A percentile compares a stretch with the other conserved stretches of the same genome.
phyloP scores from a whole-genome alignment of 2,329 filamentous ascomycete species.

The Apiospora hydei region DNA sequence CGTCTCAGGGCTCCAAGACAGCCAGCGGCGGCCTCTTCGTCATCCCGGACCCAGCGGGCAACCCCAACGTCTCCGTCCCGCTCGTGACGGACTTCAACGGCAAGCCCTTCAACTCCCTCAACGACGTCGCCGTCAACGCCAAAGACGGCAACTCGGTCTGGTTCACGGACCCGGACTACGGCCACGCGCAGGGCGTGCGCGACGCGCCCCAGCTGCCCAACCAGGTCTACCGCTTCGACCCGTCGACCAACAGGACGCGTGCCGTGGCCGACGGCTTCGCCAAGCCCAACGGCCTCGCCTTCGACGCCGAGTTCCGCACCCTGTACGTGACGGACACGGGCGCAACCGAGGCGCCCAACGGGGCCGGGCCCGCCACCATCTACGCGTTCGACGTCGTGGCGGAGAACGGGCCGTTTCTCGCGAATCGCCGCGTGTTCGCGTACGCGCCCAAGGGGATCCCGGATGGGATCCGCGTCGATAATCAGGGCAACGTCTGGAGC shows the following conservation, averaged over 20 bases:
- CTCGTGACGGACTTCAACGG: slow-evolving; percentile 22
- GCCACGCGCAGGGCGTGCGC: slow-evolving; percentile 13
- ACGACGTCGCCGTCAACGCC: slow-evolving; percentile 15
- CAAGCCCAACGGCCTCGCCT: slow-evolving; percentile 21
- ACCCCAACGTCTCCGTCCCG: slow-evolving; percentile 24
- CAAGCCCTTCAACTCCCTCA: slow-evolving; percentile 22
- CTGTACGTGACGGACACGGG: slow-evolving; percentile 20
- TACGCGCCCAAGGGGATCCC: slow-evolving; percentile 28
- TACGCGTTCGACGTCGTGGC: slow-evolving; percentile 25
- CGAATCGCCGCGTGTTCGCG: slow-evolving; percentile 28
- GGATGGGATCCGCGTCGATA: slow-evolving; percentile 28
- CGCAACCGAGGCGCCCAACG: neutral
- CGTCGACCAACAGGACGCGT: slow-evolving; percentile 10
- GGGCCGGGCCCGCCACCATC: slow-evolving; percentile 25
- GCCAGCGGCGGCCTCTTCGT: slow-evolving; percentile 24
- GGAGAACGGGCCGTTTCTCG: slow-evolving; percentile 23
- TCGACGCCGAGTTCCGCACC: neutral
- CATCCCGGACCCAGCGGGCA: slow-evolving; percentile 28
- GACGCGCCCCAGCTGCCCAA: slow-evolving; percentile 11
- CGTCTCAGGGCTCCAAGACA: slow-evolving; percentile 30
- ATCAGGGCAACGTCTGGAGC: slow-evolving; percentile 28
- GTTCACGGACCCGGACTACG: slow-evolving; percentile 25
- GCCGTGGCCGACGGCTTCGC: slow-evolving; percentile 22
- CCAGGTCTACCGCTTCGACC: slow-evolving; percentile 24
- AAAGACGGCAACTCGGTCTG: slow-evolving; percentile 17